Base-by-base conservation (phyloP, 2,329 filamentous ascomycete species). In the Scedosporium aurantiacum region DNA sequence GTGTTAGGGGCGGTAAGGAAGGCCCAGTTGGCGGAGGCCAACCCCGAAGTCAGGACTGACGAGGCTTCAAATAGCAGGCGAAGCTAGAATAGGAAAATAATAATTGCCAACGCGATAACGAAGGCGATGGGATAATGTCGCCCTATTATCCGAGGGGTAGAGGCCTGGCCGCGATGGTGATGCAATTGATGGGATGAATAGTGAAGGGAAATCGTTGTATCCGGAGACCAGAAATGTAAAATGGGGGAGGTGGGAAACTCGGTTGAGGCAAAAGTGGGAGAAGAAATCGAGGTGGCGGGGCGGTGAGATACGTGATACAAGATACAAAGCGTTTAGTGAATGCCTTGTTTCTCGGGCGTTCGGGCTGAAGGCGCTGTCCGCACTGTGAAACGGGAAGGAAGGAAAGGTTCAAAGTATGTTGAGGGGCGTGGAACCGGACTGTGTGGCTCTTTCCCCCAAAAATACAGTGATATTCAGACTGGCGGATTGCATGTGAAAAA, bases 161-260 rank as follows among this genome's bases (percentile, higher is more conserved):
- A 67, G 62, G 66, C 67, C 66, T 65, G 67, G 70, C 65, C 66
- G 66, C 68, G 67, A 45, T 54, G 21, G 59, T 67, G 64, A 65
- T 60, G 58, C 58, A 60, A 60, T 60, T 60, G 58, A 54, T 60
- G 64, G 65, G 63, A 64, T 65, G 62, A 63, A 60, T 61, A 55
- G 58, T 63, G 61, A 66, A 62, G 61, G 68, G 68, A 67, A 73
- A 74, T 74, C 72, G 72, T 74, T 74, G 72, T 74, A 74, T 70
- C 72, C 72, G 72, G 73, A 67, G 69, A 58, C 57, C 21, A 50
- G 21, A 12, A 40, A 40, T 41, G 56, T 21, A 40, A 27, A 43
- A 45, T 58, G 57, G 40, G 32, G 18, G 37, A 47, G 43, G 43
- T 27, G 43, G 58, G 28, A 47, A 60, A 50, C 45, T 60, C 45